Conservation (phyloP, 768 basidiomycete species). For the Agaricus subrufescens region DNA sequence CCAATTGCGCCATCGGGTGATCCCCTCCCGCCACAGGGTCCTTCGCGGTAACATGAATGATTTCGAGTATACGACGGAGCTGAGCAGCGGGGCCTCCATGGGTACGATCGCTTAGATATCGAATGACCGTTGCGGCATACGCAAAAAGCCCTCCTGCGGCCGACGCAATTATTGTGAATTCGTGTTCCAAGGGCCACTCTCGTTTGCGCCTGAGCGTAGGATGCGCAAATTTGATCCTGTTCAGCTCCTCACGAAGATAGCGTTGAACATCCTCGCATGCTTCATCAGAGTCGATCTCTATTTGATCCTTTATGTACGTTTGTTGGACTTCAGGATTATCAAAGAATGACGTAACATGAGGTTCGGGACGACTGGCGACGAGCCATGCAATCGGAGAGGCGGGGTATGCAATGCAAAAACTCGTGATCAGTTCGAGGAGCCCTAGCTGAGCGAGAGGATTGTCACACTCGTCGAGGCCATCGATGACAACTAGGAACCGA, state of each 20-base stretch:
- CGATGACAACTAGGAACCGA: neutral
- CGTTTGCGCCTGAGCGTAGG: neutral
- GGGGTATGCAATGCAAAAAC: neutral
- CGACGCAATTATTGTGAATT: slow-evolving; percentile 10
- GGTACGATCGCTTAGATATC: slow-evolving; percentile 14
- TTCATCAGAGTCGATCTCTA: too few relatives aligned
- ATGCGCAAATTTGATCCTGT: slow-evolving; percentile 5
- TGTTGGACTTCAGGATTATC: neutral
- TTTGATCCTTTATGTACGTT: neutral
- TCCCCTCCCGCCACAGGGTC: neutral
- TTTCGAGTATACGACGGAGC: neutral
- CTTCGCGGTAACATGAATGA: neutral
- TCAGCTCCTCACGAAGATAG: neutral
- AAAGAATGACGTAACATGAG: slow-evolving; percentile 14
- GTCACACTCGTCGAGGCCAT: neutral
- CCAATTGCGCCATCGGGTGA: too few relatives aligned
- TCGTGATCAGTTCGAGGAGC: slow-evolving; percentile 11
- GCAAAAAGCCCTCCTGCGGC: slow-evolving; percentile 22
- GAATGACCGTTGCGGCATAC: slow-evolving; percentile 18
- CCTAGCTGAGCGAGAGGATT: slow-evolving; percentile 8
- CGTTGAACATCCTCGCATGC: slow-evolving; percentile 11
- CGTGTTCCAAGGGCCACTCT: slow-evolving; percentile 15
- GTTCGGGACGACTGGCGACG: slow-evolving; percentile 19
- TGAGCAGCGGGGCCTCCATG: neutral
- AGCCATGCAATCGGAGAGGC: slow-evolving; percentile 18